phyloP scores from a whole-genome alignment of 106 monocot species.

The Acorus gramineus region DNA sequence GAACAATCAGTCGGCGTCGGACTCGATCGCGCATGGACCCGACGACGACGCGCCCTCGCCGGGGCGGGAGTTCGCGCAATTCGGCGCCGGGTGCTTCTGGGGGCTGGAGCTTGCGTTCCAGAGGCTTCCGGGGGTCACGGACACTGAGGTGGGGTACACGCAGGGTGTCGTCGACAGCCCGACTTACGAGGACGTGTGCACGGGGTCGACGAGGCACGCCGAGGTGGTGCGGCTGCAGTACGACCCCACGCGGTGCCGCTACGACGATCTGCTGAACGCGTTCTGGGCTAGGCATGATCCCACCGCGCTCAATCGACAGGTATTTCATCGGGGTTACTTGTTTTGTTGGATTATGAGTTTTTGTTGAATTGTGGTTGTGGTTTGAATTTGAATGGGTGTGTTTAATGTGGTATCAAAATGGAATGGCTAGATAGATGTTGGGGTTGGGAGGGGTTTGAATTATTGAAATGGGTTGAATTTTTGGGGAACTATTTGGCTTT shows the following conservation, averaged over 20 bases:
- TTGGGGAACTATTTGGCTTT: too few relatives aligned
- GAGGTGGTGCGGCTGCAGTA: conserved; percentile 87
- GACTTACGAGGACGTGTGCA: conserved; percentile 79
- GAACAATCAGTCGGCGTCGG: conserved; percentile 27
- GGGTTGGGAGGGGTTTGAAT: too few relatives aligned
- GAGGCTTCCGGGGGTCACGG: conserved; percentile 65
- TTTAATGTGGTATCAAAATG: too few relatives aligned
- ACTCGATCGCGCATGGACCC: conserved; percentile 45
- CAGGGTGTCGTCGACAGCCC: conserved; percentile 69
- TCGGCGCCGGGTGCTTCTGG: conserved; percentile 98
- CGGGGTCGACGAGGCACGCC: conserved; percentile 57
- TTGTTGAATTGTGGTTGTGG: neutral
- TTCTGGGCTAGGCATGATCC: conserved; percentile 88
- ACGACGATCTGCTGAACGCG: conserved; percentile 57
- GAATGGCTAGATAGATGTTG: too few relatives aligned
- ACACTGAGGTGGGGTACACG: conserved; percentile 83
- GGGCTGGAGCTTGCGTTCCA: conserved; percentile 84
- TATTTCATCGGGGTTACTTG: conserved; percentile 2
- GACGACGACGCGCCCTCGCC: conserved; percentile 63
- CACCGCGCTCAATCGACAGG: conserved; percentile 85
- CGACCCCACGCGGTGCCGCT: conserved; percentile 49
- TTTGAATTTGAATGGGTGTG: neutral
- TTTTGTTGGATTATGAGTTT: neutral
- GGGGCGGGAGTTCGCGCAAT: conserved; percentile 74
- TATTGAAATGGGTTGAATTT: too few relatives aligned